These are phyloP conservation scores for Corynascus novoguineensis DNA, from an alignment of 495 filamentous ascomycete genomes.

Conservation along the genomic window DNA sequence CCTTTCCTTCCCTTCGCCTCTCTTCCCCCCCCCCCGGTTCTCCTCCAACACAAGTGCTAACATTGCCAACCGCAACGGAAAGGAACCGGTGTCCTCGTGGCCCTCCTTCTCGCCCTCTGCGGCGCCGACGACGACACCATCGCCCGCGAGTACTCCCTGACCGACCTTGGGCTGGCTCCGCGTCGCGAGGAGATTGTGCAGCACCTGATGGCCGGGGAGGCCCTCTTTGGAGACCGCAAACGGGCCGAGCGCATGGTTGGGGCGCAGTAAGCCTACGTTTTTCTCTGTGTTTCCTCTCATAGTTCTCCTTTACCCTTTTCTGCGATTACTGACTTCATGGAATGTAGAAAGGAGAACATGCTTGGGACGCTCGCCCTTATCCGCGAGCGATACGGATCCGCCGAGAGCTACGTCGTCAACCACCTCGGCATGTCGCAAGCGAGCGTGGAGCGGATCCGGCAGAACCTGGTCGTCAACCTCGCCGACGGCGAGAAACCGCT, in stretches of 20 bases:
- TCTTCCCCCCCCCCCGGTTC: constrained; percentile 39
- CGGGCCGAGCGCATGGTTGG: constrained; percentile 49
- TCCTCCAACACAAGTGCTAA: constrained; percentile 19
- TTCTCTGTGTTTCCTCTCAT: not conserved
- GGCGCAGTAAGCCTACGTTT: constrained; percentile 36
- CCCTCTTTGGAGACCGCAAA: constrained; percentile 38
- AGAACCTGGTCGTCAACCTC: constrained; percentile 41
- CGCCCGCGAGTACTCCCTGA: constrained; percentile 58
- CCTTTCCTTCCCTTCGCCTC: not conserved
- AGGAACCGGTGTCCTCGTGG: constrained; percentile 58
- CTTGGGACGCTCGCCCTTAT: constrained; percentile 46
- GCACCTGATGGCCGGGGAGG: constrained; percentile 38
- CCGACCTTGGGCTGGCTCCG: constrained; percentile 46
- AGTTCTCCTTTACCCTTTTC: not conserved
- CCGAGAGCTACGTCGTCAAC: constrained; percentile 50
- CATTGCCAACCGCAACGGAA: not conserved
- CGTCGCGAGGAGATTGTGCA: constrained; percentile 41
- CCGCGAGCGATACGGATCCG: constrained; percentile 49
- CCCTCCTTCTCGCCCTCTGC: constrained; percentile 53
- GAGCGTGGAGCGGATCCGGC: constrained; percentile 44
- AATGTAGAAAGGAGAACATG: constrained; percentile 49
- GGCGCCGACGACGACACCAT: constrained; percentile 52
- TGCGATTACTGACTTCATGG: not conserved
- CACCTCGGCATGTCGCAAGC: constrained; percentile 48
- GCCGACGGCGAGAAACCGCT: constrained; percentile 23